Percentiles rank a stretch among this genome's conserved stretches.
phyloP scores from a whole-genome alignment of 768 basidiomycete genomes.

The Lepiota brunneoincarnata region DNA sequence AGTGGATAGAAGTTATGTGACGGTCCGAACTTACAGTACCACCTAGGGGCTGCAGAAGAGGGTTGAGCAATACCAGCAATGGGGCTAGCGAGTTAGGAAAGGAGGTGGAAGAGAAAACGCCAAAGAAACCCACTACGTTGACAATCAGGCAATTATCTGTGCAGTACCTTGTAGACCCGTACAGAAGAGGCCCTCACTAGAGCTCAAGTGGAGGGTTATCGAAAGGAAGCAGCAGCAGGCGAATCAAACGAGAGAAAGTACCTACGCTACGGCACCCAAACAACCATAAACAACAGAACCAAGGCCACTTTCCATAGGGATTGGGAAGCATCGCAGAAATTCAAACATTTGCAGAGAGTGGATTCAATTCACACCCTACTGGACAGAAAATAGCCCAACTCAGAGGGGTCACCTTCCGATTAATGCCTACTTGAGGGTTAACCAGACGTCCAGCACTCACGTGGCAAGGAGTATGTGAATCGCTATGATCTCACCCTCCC shows the following conservation, averaged over 20 bases:
- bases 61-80: conserved; percentile 19
- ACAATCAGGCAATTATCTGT: conserved; percentile 17
- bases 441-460: too few relatives aligned
- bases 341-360: background rate
- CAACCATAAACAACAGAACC: conserved; percentile 10
- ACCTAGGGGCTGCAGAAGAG: conserved; percentile 19
- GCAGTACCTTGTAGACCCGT: conserved; percentile 9
- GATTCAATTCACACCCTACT: conserved; percentile 17
- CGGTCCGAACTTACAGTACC: conserved; percentile 2
- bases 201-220: conserved; percentile 23
- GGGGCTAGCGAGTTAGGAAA: conserved; percentile 9
- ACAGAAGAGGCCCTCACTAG: conserved; percentile 5
- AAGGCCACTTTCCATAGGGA: conserved; percentile 5
- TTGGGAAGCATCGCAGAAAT: conserved; percentile 13
- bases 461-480: too few relatives aligned
- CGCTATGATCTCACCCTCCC: background rate
- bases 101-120: background rate
- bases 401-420: conserved; percentile 26
- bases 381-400: conserved; percentile 22
- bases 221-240: conserved; percentile 23
- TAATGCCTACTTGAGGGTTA: conserved; percentile 17
- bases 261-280: conserved; percentile 15
- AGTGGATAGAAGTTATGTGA: background rate
- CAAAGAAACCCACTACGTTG: conserved; percentile 10
- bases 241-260: conserved; percentile 10